Conservation (phyloP, 768 basidiomycete genomes). For the Pleurotus tuoliensis region DNA sequence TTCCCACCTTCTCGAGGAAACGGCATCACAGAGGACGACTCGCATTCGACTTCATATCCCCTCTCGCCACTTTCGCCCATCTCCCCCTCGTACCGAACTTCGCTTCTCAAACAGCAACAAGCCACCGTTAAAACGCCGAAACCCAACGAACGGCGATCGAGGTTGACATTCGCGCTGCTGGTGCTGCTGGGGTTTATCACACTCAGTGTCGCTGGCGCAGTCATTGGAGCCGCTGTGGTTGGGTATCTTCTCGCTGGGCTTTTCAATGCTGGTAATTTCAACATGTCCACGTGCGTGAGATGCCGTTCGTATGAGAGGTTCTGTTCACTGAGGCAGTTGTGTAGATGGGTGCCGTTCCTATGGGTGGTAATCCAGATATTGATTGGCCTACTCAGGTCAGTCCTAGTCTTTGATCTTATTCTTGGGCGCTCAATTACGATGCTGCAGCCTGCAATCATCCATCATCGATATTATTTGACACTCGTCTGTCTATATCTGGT, state of each 20-base stretch:
- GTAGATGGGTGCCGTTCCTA: slow-evolving; percentile 45
- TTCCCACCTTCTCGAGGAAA: slow-evolving; percentile 33
- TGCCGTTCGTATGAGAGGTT: neutral
- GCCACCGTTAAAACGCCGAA: slow-evolving; percentile 17
- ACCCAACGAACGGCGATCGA: slow-evolving; percentile 38
- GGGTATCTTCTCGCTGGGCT: slow-evolving; percentile 43
- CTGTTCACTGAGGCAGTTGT: too few species aligned
- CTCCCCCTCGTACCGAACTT: neutral
- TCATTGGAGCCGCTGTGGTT: slow-evolving; percentile 41
- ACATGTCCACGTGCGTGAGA: slow-evolving; percentile 45
- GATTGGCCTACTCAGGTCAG: slow-evolving; percentile 37
- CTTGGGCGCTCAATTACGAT: neutral
- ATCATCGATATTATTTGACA: slow-evolving; percentile 14
- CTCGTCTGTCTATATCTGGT: neutral
- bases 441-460: slow-evolving; percentile 11
- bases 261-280: slow-evolving; percentile 39
- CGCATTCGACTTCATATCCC: slow-evolving; percentile 12
- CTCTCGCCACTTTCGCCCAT: slow-evolving; percentile 12
- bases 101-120: neutral
- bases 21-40: slow-evolving; percentile 2
- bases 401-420: neutral
- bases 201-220: slow-evolving; percentile 40
- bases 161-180: slow-evolving; percentile 43
- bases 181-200: slow-evolving; percentile 39
- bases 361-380: slow-evolving; percentile 39